A percentile compares a stretch with the other conserved stretches of the same genome.
Conservation (phyloP, 345 rosid genomes). For the Aquilaria yunnanensis region DNA sequence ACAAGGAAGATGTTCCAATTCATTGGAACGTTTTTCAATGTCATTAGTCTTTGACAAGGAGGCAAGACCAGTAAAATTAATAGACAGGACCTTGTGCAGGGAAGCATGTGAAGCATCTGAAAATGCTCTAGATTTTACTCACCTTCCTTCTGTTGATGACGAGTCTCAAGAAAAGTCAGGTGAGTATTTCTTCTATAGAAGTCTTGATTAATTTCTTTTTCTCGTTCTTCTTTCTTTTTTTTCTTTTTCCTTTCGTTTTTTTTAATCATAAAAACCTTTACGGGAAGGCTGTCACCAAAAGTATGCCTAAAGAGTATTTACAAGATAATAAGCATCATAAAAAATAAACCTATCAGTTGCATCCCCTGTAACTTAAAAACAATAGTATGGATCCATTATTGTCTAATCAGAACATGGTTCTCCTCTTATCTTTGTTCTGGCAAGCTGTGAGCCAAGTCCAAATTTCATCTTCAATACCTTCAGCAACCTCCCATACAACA, state of each 20-base stretch:
- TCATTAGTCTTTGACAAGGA: conserved; percentile 15
- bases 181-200: conserved; percentile 16
- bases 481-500: no score
- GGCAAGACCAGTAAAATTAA: conserved; percentile 22
- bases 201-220: conserved; percentile 3
- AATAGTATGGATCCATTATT: no score
- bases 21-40: conserved; percentile 3
- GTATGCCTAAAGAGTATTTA: no score
- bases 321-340: no score
- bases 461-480: no score
- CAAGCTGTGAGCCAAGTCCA: no score
- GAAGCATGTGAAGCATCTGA: conserved; percentile 44
- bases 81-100: conserved; percentile 45
- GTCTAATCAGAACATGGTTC: no score
- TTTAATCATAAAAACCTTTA: no score
- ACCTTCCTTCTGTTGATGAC: conserved; percentile 17
- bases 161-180: conserved; percentile 40
- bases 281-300: no score
- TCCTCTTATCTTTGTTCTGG: no score
- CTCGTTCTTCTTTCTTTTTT: neutral
- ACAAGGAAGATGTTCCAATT: conserved; percentile 18
- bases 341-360: no score
- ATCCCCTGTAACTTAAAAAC: no score
- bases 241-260: neutral
- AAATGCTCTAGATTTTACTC: conserved; percentile 23